Conservation (phyloP, 192 early-diverging fungal species). For the Coemansia javaensis region DNA sequence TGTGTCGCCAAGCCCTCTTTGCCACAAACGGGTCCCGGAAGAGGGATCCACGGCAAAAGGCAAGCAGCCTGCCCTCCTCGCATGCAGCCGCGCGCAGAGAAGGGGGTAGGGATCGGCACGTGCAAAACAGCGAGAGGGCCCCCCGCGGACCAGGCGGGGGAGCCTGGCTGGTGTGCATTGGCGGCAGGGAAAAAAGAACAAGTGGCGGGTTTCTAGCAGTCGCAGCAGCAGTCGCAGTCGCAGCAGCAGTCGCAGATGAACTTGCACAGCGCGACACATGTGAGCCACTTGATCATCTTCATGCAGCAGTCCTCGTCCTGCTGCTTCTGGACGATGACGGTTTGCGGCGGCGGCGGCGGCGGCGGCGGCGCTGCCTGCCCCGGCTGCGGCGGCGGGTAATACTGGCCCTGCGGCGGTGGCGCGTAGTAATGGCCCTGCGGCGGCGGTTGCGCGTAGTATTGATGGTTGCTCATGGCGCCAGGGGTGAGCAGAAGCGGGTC, state of each 20-base stretch:
- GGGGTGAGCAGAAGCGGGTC: too few relatives aligned
- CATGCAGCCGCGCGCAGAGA: too few relatives aligned
- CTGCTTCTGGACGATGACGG: too few relatives aligned
- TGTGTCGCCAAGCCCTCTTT: too few relatives aligned
- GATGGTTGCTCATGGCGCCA: too few relatives aligned
- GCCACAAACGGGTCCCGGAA: background rate
- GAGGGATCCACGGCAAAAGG: too few relatives aligned
- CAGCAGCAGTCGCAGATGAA: background rate
- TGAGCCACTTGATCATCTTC: background rate
- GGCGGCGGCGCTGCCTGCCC: background rate
- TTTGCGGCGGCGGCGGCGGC: too few relatives aligned
- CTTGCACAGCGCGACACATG: background rate
- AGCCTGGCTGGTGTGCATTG: background rate
- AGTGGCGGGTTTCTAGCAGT: slow-evolving; percentile 1
- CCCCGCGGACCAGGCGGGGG: too few relatives aligned
- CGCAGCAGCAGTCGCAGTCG: background rate
- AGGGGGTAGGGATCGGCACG: too few relatives aligned
- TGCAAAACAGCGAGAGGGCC: background rate
- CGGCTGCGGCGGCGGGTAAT: background rate
- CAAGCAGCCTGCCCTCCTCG: too few relatives aligned
- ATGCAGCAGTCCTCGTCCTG: background rate
- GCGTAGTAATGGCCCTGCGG: background rate
- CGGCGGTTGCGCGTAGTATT: background rate
- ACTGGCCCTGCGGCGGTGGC: background rate
- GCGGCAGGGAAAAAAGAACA: background rate